Evolutionary conservation across 768 basidiomycete genomes (phyloP).

Genomic region (Tylopilus sp.): DNA sequence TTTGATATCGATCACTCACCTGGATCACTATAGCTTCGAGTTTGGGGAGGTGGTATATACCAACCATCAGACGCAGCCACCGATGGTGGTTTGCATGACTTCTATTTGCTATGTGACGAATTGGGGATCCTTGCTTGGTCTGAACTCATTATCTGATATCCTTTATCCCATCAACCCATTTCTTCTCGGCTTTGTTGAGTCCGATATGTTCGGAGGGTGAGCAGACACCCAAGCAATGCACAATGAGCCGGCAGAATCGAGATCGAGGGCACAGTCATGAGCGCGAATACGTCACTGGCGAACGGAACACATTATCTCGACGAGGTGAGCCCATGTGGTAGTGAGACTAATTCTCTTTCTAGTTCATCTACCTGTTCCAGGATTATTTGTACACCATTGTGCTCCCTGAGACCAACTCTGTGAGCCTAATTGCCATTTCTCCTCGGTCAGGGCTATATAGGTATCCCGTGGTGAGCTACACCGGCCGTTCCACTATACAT

Average conservation of each 20-base stretch:
- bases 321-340: conserved; percentile 33
- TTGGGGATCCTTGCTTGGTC: conserved; percentile 61
- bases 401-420: conserved; percentile 48
- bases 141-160: conserved; percentile 46
- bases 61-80: conserved; percentile 41
- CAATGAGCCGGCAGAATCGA: conserved; percentile 56
- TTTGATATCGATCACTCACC: background rate
- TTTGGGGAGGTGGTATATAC: conserved; percentile 59
- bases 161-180: conserved; percentile 55
- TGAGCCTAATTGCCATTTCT: conserved; percentile 18
- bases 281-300: background rate
- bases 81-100: conserved; percentile 48
- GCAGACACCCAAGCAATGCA: conserved; percentile 52
- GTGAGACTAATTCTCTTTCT: background rate
- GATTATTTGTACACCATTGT: conserved; percentile 45
- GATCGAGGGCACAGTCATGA: conserved; percentile 40
- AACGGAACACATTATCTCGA: conserved; percentile 29
- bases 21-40: conserved; percentile 39
- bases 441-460: background rate
- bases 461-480: conserved; percentile 46
- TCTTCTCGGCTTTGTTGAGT: conserved; percentile 46
- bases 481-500: conserved; percentile 55
- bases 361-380: conserved; percentile 37
- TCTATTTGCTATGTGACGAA: conserved; percentile 57
- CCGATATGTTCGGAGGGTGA: conserved; percentile 48